Conservation (phyloP, 148 eudicot species). For the Drosera capensis region DNA sequence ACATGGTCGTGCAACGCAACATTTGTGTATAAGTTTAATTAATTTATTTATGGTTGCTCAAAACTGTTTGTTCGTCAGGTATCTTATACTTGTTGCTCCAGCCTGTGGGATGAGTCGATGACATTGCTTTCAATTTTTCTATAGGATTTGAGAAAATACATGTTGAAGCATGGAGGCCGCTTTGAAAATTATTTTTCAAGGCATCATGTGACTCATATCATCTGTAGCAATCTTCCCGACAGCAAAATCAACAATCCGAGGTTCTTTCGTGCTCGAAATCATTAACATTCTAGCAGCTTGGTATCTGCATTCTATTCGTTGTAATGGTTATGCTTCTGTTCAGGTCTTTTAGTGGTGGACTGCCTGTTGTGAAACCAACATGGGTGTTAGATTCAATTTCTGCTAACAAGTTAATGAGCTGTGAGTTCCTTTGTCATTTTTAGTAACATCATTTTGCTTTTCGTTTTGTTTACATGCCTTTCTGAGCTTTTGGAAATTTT, state of each 20-base stretch:
- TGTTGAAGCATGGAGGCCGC: conserved; percentile 84
- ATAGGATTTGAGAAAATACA: conserved; percentile 71
- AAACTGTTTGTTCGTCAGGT: not conserved
- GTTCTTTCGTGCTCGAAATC: conserved; percentile 12
- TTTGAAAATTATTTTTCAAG: conserved; percentile 94
- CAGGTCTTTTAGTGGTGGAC: conserved; percentile 88
- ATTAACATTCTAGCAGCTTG: not conserved
- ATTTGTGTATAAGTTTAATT: too few species aligned
- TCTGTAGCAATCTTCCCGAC: conserved; percentile 89
- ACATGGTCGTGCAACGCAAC: too few species aligned
- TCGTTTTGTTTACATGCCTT: not conserved
- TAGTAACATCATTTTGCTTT: not conserved
- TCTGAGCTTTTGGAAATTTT: not conserved
- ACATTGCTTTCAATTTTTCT: too few species aligned
- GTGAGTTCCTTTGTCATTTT: conserved; percentile 29
- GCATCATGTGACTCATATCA: conserved; percentile 71
- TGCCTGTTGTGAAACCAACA: conserved; percentile 81
- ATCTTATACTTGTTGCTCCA: conserved; percentile 1
- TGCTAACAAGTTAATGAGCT: conserved; percentile 58
- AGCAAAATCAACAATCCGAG: conserved; percentile 85
- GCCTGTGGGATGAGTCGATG: not conserved
- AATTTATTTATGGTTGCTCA: too few species aligned
- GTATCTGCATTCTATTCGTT: not conserved
- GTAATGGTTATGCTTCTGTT: not conserved
- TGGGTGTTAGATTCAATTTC: conserved; percentile 81